These are phyloP conservation scores for Lactuca saligna DNA, from an alignment of 129 eudicot genomes.

Conservation along the genomic window DNA sequence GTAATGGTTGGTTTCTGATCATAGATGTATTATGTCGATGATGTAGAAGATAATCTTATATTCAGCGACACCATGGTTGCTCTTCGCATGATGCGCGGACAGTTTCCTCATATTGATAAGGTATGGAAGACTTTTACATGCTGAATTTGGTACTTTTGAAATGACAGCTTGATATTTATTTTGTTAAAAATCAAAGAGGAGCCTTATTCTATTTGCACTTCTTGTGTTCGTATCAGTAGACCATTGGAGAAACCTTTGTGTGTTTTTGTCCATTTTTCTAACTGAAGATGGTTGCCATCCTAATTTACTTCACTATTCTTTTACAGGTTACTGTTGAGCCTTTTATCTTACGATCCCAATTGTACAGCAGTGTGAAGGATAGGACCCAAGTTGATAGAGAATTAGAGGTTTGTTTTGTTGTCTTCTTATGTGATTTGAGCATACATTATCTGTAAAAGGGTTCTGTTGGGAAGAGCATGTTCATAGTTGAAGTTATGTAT, in stretches of 20 bases:
- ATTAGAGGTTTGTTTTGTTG: slow-evolving; percentile 61
- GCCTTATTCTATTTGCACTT: neutral
- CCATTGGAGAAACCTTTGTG: neutral
- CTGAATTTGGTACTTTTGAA: neutral
- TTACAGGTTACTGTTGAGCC: slow-evolving; percentile 75
- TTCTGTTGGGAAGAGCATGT: too few species aligned
- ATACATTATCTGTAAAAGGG: neutral
- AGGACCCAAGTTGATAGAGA: slow-evolving; percentile 96
- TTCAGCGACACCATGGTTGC: slow-evolving; percentile 90
- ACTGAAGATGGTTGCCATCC: neutral
- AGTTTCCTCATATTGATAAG: slow-evolving; percentile 78
- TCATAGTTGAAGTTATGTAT: neutral
- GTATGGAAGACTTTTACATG: slow-evolving; percentile 29
- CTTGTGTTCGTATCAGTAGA: slow-evolving; percentile 5
- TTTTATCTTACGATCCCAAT: slow-evolving; percentile 74
- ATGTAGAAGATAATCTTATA: slow-evolving; percentile 56
- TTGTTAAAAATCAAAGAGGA: neutral
- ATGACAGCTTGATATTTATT: neutral
- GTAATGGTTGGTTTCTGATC: slow-evolving; percentile 19
- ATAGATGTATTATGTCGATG: slow-evolving; percentile 4
- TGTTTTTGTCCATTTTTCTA: neutral
- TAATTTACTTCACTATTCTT: slow-evolving; percentile 17
- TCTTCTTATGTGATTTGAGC: neutral
- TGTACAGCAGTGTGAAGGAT: slow-evolving; percentile 91
- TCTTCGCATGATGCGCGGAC: slow-evolving; percentile 86